Base-by-base conservation (phyloP, 306 rosid genomes). In the Benincasa hispida region DNA sequence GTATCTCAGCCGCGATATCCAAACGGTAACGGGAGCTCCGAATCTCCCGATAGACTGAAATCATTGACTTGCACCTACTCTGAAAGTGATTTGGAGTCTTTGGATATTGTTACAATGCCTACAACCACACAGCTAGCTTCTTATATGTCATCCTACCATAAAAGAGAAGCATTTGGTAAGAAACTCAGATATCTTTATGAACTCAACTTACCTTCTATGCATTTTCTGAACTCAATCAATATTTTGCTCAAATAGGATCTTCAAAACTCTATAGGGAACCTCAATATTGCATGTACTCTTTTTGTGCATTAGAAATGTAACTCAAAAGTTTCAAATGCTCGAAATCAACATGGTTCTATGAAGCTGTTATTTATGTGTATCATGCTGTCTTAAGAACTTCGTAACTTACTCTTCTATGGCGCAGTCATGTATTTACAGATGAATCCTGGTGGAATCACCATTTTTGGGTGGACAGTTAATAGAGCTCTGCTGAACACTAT, bases 141-240 rank as follows among this genome's bases (percentile, higher is more conserved):
- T 10, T 65, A 37, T 50, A 59, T 58, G 84, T 82, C 90, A 74
- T 39, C 34, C 19, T 82, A 80, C 59, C 83, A 84, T 76, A 87
- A 73, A 47, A 72, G 90, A 76, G 83, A 82, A 67, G 86, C 90
- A 41, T 78, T 87, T 55, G 90, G 88, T 87, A 82, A 15, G 77
- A 39, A 56, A 66, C 42, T 65, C 76, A 25, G 24, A 18, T 66
- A 10, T 19, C 22, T 50, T 72, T 61, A 9, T 70, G 24, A 21
- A 41, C 13, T 42, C 19, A 68, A 68, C 35, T 42, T 41, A 6
- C 55, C 13, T 41, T 68, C 2, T 41, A 22, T 39, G 12, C 32
- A n/a, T 6, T 17, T 18, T 41, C 25, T 51, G 22, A 47, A 32
- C 65, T 4, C 18, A 15, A 30, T 55, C 34, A 66, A 32, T 41